Evolutionary conservation across 345 rosid genomes (phyloP).

Genomic region (Xanthoceras sorbifolium): DNA sequence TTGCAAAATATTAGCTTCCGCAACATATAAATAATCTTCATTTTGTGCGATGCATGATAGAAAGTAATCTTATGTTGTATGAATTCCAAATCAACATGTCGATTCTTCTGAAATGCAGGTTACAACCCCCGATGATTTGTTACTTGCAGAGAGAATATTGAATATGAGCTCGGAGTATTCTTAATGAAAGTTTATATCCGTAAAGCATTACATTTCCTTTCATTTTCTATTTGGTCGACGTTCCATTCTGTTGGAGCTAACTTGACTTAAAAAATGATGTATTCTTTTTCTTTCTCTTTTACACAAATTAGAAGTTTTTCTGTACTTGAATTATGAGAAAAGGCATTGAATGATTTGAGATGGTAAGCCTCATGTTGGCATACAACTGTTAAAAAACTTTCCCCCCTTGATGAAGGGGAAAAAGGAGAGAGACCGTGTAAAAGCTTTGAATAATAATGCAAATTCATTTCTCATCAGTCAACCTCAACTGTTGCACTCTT

Average conservation of each 20-base stretch:
- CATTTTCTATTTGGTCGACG: not conserved
- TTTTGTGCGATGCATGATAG: not conserved
- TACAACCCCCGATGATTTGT: slow-evolving; percentile 90
- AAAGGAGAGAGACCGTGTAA: not conserved
- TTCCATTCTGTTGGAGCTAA: not conserved
- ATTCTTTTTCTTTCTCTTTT: not conserved
- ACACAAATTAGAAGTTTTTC: not conserved
- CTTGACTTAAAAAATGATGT: not conserved
- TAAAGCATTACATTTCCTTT: not conserved
- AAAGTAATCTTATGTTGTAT: not conserved
- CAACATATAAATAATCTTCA: not conserved
- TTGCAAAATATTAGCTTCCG: not conserved
- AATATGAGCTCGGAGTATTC: slow-evolving; percentile 28
- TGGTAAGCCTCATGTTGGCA: not conserved
- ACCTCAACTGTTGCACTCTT: not conserved
- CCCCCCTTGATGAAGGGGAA: not conserved
- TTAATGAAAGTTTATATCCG: not conserved
- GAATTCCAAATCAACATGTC: not conserved
- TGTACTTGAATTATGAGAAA: not conserved
- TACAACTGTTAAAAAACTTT: not conserved
- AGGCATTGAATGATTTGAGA: not conserved
- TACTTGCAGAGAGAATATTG: slow-evolving; percentile 85
- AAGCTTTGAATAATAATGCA: slow-evolving; percentile 2
- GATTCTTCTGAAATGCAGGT: slow-evolving; percentile 44
- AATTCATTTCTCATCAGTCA: not conserved